Evolutionary conservation across 495 filamentous ascomycete species (phyloP).

Genomic region (Recurvomyces mirabilis): DNA sequence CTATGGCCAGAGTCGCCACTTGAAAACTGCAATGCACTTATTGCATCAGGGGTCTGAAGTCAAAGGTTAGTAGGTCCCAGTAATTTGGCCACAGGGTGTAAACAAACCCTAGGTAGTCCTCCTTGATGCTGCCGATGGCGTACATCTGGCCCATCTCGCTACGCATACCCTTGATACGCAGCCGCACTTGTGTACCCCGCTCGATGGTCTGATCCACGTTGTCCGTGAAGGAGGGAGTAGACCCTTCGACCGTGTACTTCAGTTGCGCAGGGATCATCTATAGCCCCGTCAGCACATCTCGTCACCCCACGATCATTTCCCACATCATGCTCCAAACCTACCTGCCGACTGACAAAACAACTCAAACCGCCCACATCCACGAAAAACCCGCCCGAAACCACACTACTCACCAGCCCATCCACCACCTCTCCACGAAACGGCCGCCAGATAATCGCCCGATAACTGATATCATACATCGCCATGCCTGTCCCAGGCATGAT

Average conservation of each 20-base stretch:
- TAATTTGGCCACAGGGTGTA: not conserved
- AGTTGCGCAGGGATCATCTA: slow-evolving; percentile 82
- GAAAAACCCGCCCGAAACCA: slow-evolving; percentile 88
- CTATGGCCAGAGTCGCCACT: not conserved
- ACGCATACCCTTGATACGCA: slow-evolving; percentile 85
- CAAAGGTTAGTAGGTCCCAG: not conserved
- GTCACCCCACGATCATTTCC: not conserved
- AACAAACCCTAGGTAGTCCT: slow-evolving; percentile 34
- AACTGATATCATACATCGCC: slow-evolving; percentile 89
- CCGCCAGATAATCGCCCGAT: slow-evolving; percentile 91
- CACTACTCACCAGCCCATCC: slow-evolving; percentile 79
- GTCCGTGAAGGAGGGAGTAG: slow-evolving; percentile 31
- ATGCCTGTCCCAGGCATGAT: slow-evolving; percentile 81
- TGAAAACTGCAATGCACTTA: not conserved
- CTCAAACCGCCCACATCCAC: slow-evolving; percentile 76
- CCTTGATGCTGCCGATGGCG: slow-evolving; percentile 94
- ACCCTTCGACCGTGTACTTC: slow-evolving; percentile 67
- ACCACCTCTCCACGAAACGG: slow-evolving; percentile 96
- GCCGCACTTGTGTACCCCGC: slow-evolving; percentile 79
- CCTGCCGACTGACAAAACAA: slow-evolving; percentile 80
- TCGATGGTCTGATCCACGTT: slow-evolving; percentile 82
- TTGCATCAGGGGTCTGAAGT: not conserved
- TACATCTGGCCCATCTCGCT: slow-evolving; percentile 88
- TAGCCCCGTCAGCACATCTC: not conserved
- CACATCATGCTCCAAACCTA: slow-evolving; percentile 45